phyloP scores from a whole-genome alignment of 1,284 basidiomycete genomes.

The Peniophora sp. region DNA sequence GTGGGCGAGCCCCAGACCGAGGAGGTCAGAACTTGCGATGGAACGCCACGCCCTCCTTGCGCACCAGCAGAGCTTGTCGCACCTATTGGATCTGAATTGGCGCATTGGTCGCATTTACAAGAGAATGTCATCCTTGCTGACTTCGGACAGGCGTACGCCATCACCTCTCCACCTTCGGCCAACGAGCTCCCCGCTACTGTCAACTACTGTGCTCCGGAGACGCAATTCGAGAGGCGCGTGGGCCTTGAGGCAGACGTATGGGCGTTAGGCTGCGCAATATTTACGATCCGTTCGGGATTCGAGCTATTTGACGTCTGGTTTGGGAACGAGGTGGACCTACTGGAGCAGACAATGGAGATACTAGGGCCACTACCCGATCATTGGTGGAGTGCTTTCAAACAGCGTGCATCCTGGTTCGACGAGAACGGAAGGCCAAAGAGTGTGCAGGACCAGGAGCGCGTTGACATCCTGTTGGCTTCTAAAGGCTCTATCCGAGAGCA shows the following conservation, averaged over 20 bases:
- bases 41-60: no score
- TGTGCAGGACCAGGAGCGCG: no score
- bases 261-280: constrained; percentile 28
- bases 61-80: constrained; percentile 12
- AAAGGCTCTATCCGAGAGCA: no score
- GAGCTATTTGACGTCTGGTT: constrained; percentile 27
- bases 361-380: constrained; percentile 27
- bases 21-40: constrained; percentile 9
- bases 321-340: constrained; percentile 8
- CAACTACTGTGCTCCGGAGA: constrained; percentile 25
- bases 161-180: constrained; percentile 14
- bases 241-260: constrained; percentile 25
- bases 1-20: constrained; percentile 21
- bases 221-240: constrained; percentile 18
- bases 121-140: no score
- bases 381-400: constrained; percentile 25
- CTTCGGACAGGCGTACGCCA: constrained; percentile 11
- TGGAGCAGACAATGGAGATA: constrained; percentile 4
- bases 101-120: constrained; percentile 5
- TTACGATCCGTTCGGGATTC: constrained; percentile 27
- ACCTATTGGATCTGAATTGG: constrained; percentile 16
- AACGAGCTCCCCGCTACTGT: constrained; percentile 23
- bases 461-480: no score
- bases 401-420: constrained; percentile 22
- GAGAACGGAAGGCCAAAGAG: constrained; percentile 2